Evolutionary conservation across 768 basidiomycete species (phyloP).

Genomic region (Suillus americanus): DNA sequence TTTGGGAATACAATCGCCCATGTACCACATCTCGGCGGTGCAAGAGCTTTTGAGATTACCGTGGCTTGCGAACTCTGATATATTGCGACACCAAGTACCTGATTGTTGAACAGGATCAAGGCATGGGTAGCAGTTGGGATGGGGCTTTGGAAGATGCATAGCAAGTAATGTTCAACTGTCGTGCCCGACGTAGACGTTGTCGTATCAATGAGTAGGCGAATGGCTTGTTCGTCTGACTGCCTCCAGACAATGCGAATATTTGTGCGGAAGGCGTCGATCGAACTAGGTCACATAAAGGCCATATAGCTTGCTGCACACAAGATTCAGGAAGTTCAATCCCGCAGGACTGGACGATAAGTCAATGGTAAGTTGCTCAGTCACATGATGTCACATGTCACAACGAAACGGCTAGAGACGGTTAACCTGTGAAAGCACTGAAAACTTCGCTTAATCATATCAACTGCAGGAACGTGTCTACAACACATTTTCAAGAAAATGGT

Average conservation of each 20-base stretch:
- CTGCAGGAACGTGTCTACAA: background rate
- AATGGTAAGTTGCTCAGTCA: background rate
- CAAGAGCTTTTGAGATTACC: background rate
- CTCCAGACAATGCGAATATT: background rate
- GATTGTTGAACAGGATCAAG: background rate
- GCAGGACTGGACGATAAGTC: too few species aligned
- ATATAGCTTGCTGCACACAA: too few species aligned
- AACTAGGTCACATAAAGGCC: too few species aligned
- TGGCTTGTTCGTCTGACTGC: background rate
- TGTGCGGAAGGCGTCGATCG: background rate
- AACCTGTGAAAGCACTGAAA: too few species aligned
- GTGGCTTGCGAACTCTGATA: background rate
- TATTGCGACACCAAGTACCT: background rate
- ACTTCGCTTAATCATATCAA: background rate
- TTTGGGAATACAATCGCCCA: background rate
- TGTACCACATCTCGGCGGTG: background rate
- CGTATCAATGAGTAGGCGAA: background rate
- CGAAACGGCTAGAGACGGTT: too few species aligned
- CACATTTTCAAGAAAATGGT: background rate
- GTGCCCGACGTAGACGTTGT: background rate
- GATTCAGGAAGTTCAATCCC: too few species aligned
- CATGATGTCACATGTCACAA: background rate
- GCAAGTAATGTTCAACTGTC: background rate
- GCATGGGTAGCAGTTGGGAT: background rate
- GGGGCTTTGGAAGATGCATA: background rate